Evolutionary conservation across 169 alveolate species (phyloP).

Genomic region (Cryptosporidium sp.): DNA sequence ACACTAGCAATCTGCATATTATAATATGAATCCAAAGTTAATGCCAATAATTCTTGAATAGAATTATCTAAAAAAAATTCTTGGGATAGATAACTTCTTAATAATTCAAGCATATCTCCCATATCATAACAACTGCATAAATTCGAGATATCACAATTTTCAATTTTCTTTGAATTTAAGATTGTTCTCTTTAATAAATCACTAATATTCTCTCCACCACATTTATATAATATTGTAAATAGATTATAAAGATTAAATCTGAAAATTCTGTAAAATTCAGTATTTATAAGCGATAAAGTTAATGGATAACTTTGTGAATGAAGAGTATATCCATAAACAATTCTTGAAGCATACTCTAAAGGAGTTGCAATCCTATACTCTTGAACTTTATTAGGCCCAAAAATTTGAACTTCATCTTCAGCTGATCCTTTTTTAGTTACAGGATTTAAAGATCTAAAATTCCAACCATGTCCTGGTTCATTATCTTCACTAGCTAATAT

Average conservation of each 20-base stretch:
- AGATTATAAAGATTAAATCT: slow-evolving; percentile 78
- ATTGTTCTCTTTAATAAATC: slow-evolving; percentile 74
- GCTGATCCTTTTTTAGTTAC: slow-evolving; percentile 42
- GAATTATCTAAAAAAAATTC: slow-evolving; percentile 75
- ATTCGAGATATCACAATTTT: slow-evolving; percentile 79
- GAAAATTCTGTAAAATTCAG: slow-evolving; percentile 76
- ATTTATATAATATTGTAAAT: slow-evolving; percentile 70
- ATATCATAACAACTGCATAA: slow-evolving; percentile 81
- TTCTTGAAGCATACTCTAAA: slow-evolving; percentile 79
- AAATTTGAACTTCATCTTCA: slow-evolving; percentile 33
- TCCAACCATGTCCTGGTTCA: slow-evolving; percentile 85
- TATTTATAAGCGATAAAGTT: slow-evolving; percentile 79
- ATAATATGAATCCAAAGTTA: slow-evolving; percentile 73
- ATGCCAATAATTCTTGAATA: slow-evolving; percentile 73
- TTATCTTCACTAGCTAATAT: slow-evolving; percentile 82
- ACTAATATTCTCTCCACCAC: slow-evolving; percentile 80
- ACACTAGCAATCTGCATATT: slow-evolving; percentile 71
- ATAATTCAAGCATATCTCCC: slow-evolving; percentile 78
- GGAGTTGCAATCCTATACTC: slow-evolving; percentile 78
- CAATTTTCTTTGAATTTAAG: slow-evolving; percentile 74
- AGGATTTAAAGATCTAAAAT: slow-evolving; percentile 76
- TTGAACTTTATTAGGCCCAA: slow-evolving; percentile 14
- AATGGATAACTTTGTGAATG: slow-evolving; percentile 76
- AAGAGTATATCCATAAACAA: slow-evolving; percentile 74
- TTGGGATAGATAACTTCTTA: slow-evolving; percentile 74